Evolutionary conservation across 176 grass and related monocot genomes (phyloP).

Genomic region (Musa itinerans): DNA sequence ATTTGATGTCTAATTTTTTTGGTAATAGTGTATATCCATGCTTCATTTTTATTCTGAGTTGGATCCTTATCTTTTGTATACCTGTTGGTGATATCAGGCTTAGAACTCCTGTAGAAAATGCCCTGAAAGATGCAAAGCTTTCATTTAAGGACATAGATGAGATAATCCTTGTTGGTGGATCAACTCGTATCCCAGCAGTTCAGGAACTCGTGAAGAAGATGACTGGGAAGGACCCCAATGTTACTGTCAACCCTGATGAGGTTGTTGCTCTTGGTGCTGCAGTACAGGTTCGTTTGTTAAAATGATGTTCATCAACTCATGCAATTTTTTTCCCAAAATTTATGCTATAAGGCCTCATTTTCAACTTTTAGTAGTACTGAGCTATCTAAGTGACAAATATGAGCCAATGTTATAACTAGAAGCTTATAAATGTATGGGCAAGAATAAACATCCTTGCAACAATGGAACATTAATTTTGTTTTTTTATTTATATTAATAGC

Average conservation of each 20-base stretch:
- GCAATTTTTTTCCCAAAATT: too few species aligned
- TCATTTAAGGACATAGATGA: conserved; percentile 79
- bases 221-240: conserved; percentile 92
- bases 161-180: conserved; percentile 93
- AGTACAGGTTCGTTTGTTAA: conserved; percentile 42
- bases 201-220: conserved; percentile 79
- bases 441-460: too few species aligned
- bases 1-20: background rate
- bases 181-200: conserved; percentile 82
- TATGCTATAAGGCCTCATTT: too few species aligned
- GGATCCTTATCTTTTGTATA: background rate
- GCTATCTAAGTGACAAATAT: too few species aligned
- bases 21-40: background rate
- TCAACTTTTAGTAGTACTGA: too few species aligned
- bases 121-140: conserved; percentile 80
- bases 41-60: background rate
- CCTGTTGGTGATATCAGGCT: conserved; percentile 33
- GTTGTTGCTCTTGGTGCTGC: conserved; percentile 85
- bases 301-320: too few species aligned
- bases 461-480: too few species aligned
- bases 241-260: conserved; percentile 92
- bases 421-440: too few species aligned
- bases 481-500: too few species aligned
- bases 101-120: conserved; percentile 74
- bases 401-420: too few species aligned